phyloP scores from a whole-genome alignment of 2,329 filamentous ascomycete genomes.

The Colletotrichum tofieldiae region DNA sequence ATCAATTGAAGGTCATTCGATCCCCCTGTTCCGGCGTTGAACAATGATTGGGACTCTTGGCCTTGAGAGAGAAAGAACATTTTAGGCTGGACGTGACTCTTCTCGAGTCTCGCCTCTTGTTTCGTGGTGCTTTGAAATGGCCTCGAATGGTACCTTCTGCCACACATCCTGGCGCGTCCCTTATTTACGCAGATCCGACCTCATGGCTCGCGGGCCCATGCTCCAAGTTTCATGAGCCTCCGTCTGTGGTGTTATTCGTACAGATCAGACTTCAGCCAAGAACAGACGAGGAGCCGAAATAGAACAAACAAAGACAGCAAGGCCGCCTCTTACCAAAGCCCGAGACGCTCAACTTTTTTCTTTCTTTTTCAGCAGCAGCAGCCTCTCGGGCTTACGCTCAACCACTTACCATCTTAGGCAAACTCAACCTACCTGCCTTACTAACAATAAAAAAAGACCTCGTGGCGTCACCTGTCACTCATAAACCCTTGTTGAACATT shows the following conservation, averaged over 20 bases:
- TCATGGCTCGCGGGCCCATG: constrained; percentile 29
- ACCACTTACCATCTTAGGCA: not conserved
- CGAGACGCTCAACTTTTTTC: constrained; percentile 11
- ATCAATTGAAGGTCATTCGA: constrained; percentile 28
- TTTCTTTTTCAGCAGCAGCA: constrained; percentile 2
- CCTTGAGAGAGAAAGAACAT: constrained; percentile 8
- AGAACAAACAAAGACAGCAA: constrained; percentile 4
- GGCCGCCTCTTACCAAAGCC: constrained; percentile 16
- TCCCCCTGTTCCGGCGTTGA: constrained; percentile 10
- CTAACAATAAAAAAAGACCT: not conserved
- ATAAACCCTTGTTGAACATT: constrained; percentile 14
- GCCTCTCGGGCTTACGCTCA: not conserved
- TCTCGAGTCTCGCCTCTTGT: constrained; percentile 33
- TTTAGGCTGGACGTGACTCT: constrained; percentile 25
- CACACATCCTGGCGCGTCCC: constrained; percentile 26
- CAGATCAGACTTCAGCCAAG: constrained; percentile 22
- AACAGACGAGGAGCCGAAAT: constrained; percentile 34
- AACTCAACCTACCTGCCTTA: not conserved
- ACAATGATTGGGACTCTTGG: constrained; percentile 6
- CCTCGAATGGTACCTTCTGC: constrained; percentile 32
- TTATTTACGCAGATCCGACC: constrained; percentile 26
- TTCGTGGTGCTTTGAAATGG: constrained; percentile 28
- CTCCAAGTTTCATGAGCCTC: constrained; percentile 31
- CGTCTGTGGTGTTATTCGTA: not conserved
- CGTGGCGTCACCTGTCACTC: constrained; percentile 24